These are phyloP conservation scores for Lasiosphaeria miniovina DNA, from an alignment of 495 filamentous ascomycete species.

Conservation along the genomic window DNA sequence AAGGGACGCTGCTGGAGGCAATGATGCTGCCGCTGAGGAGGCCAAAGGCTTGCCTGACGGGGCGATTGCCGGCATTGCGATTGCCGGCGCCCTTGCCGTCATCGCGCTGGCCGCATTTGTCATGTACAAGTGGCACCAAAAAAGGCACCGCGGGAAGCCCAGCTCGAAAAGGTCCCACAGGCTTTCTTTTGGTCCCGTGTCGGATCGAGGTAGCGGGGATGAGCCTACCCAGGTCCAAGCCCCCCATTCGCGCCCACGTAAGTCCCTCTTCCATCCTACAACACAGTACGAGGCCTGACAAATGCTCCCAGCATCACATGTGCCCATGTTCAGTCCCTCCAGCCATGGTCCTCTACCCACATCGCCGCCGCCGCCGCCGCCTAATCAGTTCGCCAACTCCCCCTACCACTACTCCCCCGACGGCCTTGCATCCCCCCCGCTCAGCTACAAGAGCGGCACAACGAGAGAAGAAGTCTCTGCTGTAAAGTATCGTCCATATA, in stretches of 20 bases:
- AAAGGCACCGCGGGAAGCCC: not conserved
- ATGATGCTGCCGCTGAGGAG: not conserved
- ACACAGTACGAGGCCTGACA: not conserved
- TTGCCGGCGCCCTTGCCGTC: constrained; percentile 1
- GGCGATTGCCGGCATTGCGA: constrained; percentile 19
- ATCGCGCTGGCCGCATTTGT: constrained; percentile 4
- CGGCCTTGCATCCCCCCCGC: not conserved
- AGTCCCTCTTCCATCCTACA: not conserved
- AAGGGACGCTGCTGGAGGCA: not conserved
- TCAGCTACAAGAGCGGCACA: not conserved
- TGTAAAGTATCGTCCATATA: not conserved
- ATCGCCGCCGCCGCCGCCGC: not conserved
- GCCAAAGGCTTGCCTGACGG: constrained; percentile 8
- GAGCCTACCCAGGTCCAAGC: not conserved
- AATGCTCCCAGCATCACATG: not conserved
- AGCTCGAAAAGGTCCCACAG: not conserved
- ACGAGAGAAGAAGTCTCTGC: not conserved
- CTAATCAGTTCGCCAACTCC: not conserved
- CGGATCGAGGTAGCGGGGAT: not conserved
- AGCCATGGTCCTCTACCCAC: not conserved
- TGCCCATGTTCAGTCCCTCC: not conserved
- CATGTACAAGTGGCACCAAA: constrained; percentile 10
- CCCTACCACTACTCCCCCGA: not conserved
- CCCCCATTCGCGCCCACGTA: not conserved
- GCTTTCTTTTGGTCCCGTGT: not conserved